A percentile compares a stretch with the other conserved stretches of the same genome.
Conservation (phyloP, 2,329 filamentous ascomycete species). For the Ophiostoma perfectum region DNA sequence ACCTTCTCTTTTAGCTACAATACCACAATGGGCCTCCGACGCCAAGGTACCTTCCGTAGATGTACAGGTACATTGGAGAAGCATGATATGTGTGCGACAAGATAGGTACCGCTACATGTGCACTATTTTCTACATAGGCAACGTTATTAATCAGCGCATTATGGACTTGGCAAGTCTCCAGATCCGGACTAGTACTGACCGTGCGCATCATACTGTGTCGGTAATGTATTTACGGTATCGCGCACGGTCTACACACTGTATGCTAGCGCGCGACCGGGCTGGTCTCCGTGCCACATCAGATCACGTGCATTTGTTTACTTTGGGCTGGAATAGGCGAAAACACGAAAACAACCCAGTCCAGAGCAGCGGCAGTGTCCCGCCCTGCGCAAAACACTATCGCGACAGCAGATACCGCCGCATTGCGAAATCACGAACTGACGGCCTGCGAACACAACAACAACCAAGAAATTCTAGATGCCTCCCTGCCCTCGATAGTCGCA, state of each 20-base stretch:
- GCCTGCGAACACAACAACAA: neutral
- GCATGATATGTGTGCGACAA: neutral
- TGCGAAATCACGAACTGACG: slow-evolving; percentile 2
- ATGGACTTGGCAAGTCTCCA: neutral
- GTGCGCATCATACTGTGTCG: neutral
- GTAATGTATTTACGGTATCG: too few relatives aligned
- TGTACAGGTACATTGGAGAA: neutral
- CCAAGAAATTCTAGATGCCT: neutral
- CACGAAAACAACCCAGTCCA: slow-evolving; percentile 14
- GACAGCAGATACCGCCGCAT: neutral
- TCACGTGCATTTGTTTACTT: slow-evolving; percentile 32
- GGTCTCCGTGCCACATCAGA: slow-evolving; percentile 12
- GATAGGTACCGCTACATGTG: neutral
- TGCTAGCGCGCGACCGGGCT: neutral
- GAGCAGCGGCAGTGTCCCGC: slow-evolving; percentile 4
- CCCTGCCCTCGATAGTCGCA: neutral
- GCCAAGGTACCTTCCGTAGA: slow-evolving; percentile 3
- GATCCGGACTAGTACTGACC: neutral
- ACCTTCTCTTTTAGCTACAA: slow-evolving; percentile 12
- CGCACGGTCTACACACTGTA: neutral
- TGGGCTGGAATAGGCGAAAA: slow-evolving; percentile 21
- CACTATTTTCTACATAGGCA: neutral
- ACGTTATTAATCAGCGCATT: neutral
- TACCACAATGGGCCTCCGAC: slow-evolving; percentile 11
- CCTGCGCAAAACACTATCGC: neutral